phyloP scores from a whole-genome alignment of 2,329 filamentous ascomycete species.

The Calonectria multiphialidica region DNA sequence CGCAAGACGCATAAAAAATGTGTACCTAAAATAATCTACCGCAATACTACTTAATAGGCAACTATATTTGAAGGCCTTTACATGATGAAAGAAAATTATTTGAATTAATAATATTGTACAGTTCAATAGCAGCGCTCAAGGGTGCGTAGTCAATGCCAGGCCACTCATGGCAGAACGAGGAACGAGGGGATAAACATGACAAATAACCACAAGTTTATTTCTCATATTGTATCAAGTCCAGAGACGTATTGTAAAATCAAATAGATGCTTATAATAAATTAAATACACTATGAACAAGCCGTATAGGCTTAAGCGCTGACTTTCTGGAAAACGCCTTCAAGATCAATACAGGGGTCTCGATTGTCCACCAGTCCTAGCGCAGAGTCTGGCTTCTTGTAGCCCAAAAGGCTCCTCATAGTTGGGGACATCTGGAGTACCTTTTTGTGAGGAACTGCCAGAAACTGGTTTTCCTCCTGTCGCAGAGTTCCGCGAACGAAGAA shows the following conservation, averaged over 20 bases:
- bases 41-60: too few relatives aligned
- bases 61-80: too few relatives aligned
- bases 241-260: neutral
- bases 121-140: too few relatives aligned
- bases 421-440: neutral
- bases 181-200: too few relatives aligned
- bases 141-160: too few relatives aligned
- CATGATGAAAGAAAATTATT: too few relatives aligned
- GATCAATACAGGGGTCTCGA: neutral
- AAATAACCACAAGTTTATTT: too few relatives aligned
- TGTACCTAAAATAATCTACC: too few relatives aligned
- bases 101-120: too few relatives aligned
- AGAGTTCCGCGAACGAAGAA: slow-evolving; percentile 1
- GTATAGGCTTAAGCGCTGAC: neutral
- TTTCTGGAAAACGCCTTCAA: neutral
- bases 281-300: neutral
- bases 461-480: slow-evolving; percentile 8
- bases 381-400: neutral
- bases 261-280: neutral
- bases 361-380: slow-evolving; percentile 5
- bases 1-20: too few relatives aligned
- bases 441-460: neutral
- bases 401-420: neutral
- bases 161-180: too few relatives aligned
- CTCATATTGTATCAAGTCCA: too few relatives aligned